Percentiles rank a stretch among this genome's conserved stretches.
Conservation (phyloP, 139 green algal species). For the Picochlorum sp. region DNA sequence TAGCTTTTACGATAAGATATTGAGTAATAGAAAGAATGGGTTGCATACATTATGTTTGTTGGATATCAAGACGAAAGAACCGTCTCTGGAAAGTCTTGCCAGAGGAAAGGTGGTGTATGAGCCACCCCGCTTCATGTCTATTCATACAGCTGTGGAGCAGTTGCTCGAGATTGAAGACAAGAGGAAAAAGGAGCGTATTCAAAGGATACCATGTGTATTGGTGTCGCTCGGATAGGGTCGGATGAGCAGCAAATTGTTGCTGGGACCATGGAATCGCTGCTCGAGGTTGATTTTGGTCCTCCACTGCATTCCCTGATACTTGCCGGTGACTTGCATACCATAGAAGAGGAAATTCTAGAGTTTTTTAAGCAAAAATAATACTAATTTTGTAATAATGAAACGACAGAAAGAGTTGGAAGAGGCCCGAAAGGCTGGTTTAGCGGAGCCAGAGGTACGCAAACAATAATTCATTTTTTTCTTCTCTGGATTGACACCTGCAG, state of each 20-base stretch:
- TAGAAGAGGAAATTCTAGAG: constrained; percentile 55
- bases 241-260: constrained; percentile 59
- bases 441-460: constrained; percentile 57
- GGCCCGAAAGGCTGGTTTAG: constrained; percentile 89
- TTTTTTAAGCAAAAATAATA: not conserved
- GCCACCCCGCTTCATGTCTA: constrained; percentile 63
- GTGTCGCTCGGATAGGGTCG: constrained; percentile 72
- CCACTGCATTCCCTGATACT: constrained; percentile 90
- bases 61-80: constrained; percentile 93
- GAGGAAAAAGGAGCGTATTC: constrained; percentile 51
- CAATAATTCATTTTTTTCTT: too few relatives aligned
- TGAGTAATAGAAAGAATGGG: constrained; percentile 51
- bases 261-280: constrained; percentile 53
- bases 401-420: constrained; percentile 83
- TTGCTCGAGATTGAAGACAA: constrained; percentile 81
- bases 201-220: constrained; percentile 60
- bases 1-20: constrained; percentile 76
- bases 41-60: constrained; percentile 95
- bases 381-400: not conserved
- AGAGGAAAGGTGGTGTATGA: constrained; percentile 82
- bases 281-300: constrained; percentile 74
- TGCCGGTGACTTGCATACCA: constrained; percentile 44
- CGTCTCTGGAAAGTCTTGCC: constrained; percentile 72
- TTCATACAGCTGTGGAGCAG: constrained; percentile 64
- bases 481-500: too few relatives aligned